phyloP scores from a whole-genome alignment of 495 filamentous ascomycete genomes.

The Trichocladium antarcticum region DNA sequence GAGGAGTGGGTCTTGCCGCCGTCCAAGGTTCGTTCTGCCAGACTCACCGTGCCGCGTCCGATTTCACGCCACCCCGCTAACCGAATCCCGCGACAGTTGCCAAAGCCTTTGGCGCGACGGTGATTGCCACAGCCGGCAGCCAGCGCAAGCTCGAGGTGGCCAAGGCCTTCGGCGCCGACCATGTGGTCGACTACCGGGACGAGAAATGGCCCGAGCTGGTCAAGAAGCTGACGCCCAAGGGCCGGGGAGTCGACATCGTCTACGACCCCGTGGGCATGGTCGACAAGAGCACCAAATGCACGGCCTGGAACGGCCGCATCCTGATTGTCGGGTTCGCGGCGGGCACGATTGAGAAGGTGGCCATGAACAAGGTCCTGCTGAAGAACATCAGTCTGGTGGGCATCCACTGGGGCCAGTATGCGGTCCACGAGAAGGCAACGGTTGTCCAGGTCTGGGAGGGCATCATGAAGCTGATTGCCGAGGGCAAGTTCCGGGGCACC shows the following conservation, averaged over 20 bases:
- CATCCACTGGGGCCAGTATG: conserved; percentile 84
- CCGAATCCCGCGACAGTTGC: conserved; percentile 40
- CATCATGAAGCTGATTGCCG: conserved; percentile 60
- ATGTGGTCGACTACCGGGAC: conserved; percentile 63
- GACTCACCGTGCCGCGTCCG: not conserved
- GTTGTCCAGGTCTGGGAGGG: conserved; percentile 69
- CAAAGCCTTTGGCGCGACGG: conserved; percentile 79
- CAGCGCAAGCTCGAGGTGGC: conserved; percentile 69
- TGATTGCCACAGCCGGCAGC: conserved; percentile 79
- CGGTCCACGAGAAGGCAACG: conserved; percentile 56
- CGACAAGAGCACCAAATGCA: conserved; percentile 72
- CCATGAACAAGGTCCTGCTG: conserved; percentile 79
- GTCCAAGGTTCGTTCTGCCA: conserved; percentile 48
- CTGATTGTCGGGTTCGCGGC: conserved; percentile 86
- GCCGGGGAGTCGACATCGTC: conserved; percentile 74
- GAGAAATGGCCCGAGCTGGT: conserved; percentile 66
- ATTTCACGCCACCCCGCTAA: conserved; percentile 4
- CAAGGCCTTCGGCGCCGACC: conserved; percentile 69
- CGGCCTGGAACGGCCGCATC: conserved; percentile 80
- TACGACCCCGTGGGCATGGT: conserved; percentile 87
- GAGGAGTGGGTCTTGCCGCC: conserved; percentile 82
- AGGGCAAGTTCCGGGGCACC: conserved; percentile 72
- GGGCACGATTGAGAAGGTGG: conserved; percentile 81
- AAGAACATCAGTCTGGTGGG: conserved; percentile 92
- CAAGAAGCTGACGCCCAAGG: conserved; percentile 59